Percentiles rank a stretch among this genome's conserved stretches.
Conservation (phyloP, 1,139 yeast genomes). For the Hanseniaspora uvarum region DNA sequence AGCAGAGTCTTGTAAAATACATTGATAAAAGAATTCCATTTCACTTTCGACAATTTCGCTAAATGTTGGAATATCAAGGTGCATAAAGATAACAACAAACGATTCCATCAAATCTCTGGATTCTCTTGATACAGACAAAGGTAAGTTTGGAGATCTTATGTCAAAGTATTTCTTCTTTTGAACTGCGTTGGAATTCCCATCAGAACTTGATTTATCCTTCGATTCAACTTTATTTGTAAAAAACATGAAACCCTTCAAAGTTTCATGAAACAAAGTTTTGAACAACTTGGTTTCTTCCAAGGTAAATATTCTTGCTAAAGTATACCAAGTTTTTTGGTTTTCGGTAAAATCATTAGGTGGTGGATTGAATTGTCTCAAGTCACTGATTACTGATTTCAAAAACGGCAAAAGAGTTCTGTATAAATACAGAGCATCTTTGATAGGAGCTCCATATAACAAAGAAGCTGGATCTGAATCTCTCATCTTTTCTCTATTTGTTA, state of each 20-base stretch:
- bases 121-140: constrained; percentile 79
- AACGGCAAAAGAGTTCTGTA: constrained; percentile 86
- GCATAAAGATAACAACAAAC: constrained; percentile 85
- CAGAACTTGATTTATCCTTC: constrained; percentile 31
- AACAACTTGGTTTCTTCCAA: constrained; percentile 74
- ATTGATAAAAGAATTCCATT: constrained; percentile 63
- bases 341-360: constrained; percentile 63
- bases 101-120: constrained; percentile 95
- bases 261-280: constrained; percentile 69
- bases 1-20: constrained; percentile 78
- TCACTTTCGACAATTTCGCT: constrained; percentile 83
- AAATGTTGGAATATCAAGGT: constrained; percentile 89
- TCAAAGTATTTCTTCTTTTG: constrained; percentile 42
- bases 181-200: constrained; percentile 24
- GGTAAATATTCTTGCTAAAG: constrained; percentile 71
- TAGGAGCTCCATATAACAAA: constrained; percentile 40
- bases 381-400: constrained; percentile 80
- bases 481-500: constrained; percentile 15
- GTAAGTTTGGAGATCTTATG: constrained; percentile 68
- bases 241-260: constrained; percentile 68
- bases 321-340: constrained; percentile 69
- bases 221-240: constrained; percentile 39
- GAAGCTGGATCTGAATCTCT: constrained; percentile 13
- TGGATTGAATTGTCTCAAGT: constrained; percentile 82
- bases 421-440: constrained; percentile 78